Evolutionary conservation across 2,329 filamentous ascomycete genomes (phyloP).

Genomic region (Boeremia lycopersici): DNA sequence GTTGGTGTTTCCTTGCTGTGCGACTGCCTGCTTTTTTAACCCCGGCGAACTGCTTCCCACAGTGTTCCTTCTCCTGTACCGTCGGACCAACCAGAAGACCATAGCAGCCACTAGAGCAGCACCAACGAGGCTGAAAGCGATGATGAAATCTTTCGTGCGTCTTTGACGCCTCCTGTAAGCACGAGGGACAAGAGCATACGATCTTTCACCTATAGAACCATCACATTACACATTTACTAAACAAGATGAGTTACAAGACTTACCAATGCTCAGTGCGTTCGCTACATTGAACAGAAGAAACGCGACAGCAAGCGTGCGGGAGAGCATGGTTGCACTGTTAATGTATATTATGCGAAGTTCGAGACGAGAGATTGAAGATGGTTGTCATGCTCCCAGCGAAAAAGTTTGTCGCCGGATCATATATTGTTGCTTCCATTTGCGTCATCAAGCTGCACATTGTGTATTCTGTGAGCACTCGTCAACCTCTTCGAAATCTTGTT

Average conservation of each 20-base stretch:
- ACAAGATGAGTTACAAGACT: too few species aligned
- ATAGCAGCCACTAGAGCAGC: neutral
- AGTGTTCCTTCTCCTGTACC: neutral
- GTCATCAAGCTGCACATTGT: neutral
- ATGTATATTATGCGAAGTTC: neutral
- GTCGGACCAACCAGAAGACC: neutral
- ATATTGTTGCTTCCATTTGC: neutral
- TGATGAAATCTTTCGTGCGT: neutral
- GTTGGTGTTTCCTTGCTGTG: neutral
- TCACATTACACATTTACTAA: neutral
- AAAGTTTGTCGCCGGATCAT: neutral
- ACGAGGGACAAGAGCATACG: neutral
- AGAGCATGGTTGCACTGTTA: neutral
- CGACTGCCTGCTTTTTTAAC: neutral
- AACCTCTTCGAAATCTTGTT: neutral
- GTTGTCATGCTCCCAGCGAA: too few species aligned
- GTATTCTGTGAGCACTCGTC: neutral
- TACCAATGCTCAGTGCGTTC: conserved; percentile 1
- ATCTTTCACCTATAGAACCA: neutral
- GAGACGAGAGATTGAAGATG: too few species aligned
- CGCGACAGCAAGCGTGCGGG: neutral
- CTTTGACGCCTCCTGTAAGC: neutral
- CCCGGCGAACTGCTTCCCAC: neutral
- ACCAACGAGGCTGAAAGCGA: neutral
- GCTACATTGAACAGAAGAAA: neutral